Evolutionary conservation across 495 filamentous ascomycete species (phyloP), one percentile per base, ranked within the genome.

Genomic region (Podospora tetraspora): DNA sequence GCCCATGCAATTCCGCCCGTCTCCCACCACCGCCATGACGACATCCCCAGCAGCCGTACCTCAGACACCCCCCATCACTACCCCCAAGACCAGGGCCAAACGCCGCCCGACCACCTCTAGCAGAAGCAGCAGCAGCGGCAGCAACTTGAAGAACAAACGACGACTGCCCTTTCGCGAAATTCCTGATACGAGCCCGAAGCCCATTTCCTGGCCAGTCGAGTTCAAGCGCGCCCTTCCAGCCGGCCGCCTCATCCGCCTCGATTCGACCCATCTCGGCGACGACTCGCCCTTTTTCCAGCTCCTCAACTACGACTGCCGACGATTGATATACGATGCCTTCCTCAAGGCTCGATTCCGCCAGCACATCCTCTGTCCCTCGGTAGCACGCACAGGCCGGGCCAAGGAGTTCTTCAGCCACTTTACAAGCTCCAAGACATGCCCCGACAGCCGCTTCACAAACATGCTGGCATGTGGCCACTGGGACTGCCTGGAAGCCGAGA

Each of bases 251-350:
- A 57, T 62, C 37, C 37, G 59, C 59, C 58, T 61, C 58, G 59
- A 61, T 7, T 57, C 23, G 12, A 32, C 58, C 30, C 19, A 13
- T 12, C 21, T 30, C n/a, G 21, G 60, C 61, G 25, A 37, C 27
- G n/a, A 3, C 5, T 13, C 24, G 19, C 60, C 64, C 21, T 64
- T 70, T 37, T 70, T 70, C 43, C 62, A 63, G 8, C 8, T 13
- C 3, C 68, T 70, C 12, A 58, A 58, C n/a, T 70, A 66, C 63
- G 68, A 70, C 43, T 43, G 66, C n/a, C 68, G 68, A 22, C 63
- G 64, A 25, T 10, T 13, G 9, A 66, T 70, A 22, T 70, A 70
- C 63, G 64, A 62, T 29, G 19, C 52, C 59, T 62, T 70, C 21
- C 68, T 70, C 22, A 11, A 66, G 23, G 23, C 64, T 13, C 63